Evolutionary conservation across 2,329 filamentous ascomycete genomes (phyloP).

Genomic region (Aphanocladium album): DNA sequence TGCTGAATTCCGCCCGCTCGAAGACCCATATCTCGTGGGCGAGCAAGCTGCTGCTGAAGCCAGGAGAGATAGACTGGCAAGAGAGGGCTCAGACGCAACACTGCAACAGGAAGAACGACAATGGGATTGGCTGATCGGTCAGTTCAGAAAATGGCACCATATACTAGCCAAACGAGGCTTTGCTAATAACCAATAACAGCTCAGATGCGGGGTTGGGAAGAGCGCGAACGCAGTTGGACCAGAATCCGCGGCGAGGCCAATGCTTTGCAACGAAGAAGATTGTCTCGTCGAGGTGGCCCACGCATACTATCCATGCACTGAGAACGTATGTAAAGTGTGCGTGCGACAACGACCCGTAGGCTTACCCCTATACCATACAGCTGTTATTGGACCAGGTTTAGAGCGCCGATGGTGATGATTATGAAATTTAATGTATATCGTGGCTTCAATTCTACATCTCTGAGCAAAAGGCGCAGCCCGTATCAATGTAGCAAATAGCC

Average conservation of each 20-base stretch:
- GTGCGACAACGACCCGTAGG: too few species aligned
- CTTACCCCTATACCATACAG: background rate
- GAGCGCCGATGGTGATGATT: background rate
- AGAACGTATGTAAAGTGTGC: background rate
- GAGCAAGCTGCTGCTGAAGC: constrained; percentile 57
- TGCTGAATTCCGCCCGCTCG: constrained; percentile 44
- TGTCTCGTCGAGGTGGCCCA: constrained; percentile 10
- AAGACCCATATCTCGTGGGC: constrained; percentile 64
- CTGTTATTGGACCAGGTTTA: background rate
- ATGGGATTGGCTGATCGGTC: constrained; percentile 58
- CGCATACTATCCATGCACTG: constrained; percentile 8
- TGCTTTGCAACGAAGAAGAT: constrained; percentile 22
- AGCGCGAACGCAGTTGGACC: constrained; percentile 46
- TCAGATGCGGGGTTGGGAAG: constrained; percentile 46
- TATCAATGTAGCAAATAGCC: background rate
- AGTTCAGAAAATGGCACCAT: constrained; percentile 23
- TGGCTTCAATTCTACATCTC: background rate
- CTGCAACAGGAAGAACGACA: constrained; percentile 52
- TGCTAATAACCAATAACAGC: constrained; percentile 29
- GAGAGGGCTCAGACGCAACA: constrained; percentile 50
- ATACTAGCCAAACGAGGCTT: constrained; percentile 1
- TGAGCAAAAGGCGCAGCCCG: background rate
- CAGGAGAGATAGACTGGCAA: constrained; percentile 50
- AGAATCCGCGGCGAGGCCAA: constrained; percentile 33
- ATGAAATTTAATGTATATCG: background rate